Percentiles rank a stretch among this genome's conserved stretches.
These are phyloP conservation scores for Cryphonectria japonica DNA, from an alignment of 2,329 filamentous ascomycete genomes.

Conservation along the genomic window DNA sequence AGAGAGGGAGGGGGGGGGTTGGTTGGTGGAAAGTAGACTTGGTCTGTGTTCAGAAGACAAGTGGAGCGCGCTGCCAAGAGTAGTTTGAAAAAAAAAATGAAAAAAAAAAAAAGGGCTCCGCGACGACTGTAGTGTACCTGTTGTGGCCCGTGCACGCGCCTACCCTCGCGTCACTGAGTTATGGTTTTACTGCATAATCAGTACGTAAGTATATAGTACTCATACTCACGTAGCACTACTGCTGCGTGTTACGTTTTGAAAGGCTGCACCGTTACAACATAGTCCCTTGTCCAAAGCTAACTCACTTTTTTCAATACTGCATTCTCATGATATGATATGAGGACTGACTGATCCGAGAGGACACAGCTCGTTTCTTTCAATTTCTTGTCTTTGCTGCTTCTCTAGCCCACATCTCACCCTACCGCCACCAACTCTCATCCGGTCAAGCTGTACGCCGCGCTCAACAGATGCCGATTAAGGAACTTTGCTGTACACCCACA, in stretches of 20 bases:
- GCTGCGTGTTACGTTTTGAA: too few relatives aligned
- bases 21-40: not conserved
- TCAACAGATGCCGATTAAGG: constrained; percentile 41
- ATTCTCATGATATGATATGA: not conserved
- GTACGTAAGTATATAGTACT: not conserved
- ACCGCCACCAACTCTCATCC: constrained; percentile 9
- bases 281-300: not conserved
- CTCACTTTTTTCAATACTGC: not conserved
- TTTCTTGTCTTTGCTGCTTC: constrained; percentile 6
- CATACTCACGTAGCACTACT: too few relatives aligned
- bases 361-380: not conserved
- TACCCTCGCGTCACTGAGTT: not conserved
- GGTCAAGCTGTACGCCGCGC: constrained; percentile 38
- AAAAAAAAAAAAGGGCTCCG: not conserved
- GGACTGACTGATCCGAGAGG: not conserved
- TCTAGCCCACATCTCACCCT: not conserved
- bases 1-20: not conserved
- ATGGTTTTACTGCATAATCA: not conserved
- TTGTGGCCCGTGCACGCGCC: not conserved
- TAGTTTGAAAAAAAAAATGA: not conserved
- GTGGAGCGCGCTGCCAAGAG: not conserved
- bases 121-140: not conserved
- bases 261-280: too few relatives aligned
- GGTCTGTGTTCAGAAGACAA: not conserved
- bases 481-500: constrained; percentile 27